Evolutionary conservation across 306 rosid species (phyloP), one percentile per base, ranked within the genome.

Genomic region (Gleditsia sinensis): DNA sequence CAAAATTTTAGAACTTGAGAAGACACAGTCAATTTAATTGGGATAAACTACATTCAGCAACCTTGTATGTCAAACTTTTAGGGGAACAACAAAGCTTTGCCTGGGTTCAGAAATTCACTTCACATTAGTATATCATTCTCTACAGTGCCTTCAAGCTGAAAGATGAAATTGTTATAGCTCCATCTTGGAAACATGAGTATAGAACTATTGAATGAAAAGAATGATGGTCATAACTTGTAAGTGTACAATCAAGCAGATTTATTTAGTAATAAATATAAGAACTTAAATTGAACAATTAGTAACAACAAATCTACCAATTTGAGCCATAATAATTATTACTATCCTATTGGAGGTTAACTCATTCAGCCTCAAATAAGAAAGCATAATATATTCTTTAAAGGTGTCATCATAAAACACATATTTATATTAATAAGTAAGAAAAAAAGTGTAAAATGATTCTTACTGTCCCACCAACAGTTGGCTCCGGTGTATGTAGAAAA

Each of bases 381-480:
- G n/a, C n/a, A n/a, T n/a, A n/a, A n/a, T n/a, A n/a, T n/a, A n/a
- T n/a, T n/a, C n/a, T n/a, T n/a, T n/a, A n/a, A n/a, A n/a, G n/a
- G n/a, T n/a, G n/a, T n/a, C n/a, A n/a, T n/a, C n/a, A n/a, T n/a
- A n/a, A n/a, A n/a, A n/a, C n/a, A n/a, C n/a, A n/a, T n/a, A n/a
- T n/a, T n/a, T n/a, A n/a, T n/a, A n/a, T n/a, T n/a, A n/a, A n/a
- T n/a, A n/a, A n/a, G n/a, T n/a, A n/a, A n/a, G n/a, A n/a, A n/a
- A n/a, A n/a, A 37, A 20, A 21, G 14, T 40, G 51, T 2, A 74
- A 56, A 71, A 33, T 61, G 75, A 46, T 43, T 74, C 84, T 82
- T 85, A 94, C 96, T 5, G 97, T 89, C 34, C 98, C 97, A 39
- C 97, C 93, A 50, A 94, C 96, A 9, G 94, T 89, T 25, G 89